Conservation (phyloP, 352 stramenopile genomes). For the Phytopythium aichiense region DNA sequence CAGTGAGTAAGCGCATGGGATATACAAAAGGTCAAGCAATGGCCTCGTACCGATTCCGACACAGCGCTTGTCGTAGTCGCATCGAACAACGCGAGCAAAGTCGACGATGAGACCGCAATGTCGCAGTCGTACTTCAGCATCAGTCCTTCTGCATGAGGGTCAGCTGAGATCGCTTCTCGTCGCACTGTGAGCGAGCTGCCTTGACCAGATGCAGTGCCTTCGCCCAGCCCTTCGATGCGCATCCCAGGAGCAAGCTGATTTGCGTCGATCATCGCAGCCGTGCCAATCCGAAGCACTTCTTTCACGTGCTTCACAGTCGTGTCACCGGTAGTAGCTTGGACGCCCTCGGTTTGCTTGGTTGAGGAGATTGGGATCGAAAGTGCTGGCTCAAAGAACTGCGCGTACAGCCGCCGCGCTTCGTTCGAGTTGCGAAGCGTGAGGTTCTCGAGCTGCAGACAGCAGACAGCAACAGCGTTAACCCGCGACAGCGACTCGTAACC, state of each 20-base stretch:
- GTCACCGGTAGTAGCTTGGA: not conserved
- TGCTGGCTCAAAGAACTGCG: slow-evolving; percentile 43
- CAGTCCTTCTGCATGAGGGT: slow-evolving; percentile 45
- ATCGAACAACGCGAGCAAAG: slow-evolving; percentile 70
- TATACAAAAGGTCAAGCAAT: not conserved
- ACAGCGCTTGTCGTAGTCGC: slow-evolving; percentile 8
- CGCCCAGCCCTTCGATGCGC: not conserved
- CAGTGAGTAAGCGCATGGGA: not conserved
- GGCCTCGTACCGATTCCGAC: not conserved
- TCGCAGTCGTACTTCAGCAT: slow-evolving; percentile 72
- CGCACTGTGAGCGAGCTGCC: not conserved
- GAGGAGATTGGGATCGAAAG: not conserved
- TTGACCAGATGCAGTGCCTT: not conserved
- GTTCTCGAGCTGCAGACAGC: slow-evolving; percentile 25
- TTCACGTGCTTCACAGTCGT: slow-evolving; percentile 31
- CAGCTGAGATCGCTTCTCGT: slow-evolving; percentile 46
- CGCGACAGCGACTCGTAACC: not conserved
- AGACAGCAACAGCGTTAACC: not conserved
- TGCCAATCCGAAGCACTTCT: slow-evolving; percentile 6
- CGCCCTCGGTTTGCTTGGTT: not conserved
- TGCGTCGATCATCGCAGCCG: not conserved
- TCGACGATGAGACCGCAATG: slow-evolving; percentile 64
- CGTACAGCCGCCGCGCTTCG: slow-evolving; percentile 62
- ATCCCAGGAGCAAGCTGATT: not conserved
- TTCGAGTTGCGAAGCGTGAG: slow-evolving; percentile 45